phyloP scores from a whole-genome alignment of 169 alveolate species.

The Plasmodium falciparum region DNA sequence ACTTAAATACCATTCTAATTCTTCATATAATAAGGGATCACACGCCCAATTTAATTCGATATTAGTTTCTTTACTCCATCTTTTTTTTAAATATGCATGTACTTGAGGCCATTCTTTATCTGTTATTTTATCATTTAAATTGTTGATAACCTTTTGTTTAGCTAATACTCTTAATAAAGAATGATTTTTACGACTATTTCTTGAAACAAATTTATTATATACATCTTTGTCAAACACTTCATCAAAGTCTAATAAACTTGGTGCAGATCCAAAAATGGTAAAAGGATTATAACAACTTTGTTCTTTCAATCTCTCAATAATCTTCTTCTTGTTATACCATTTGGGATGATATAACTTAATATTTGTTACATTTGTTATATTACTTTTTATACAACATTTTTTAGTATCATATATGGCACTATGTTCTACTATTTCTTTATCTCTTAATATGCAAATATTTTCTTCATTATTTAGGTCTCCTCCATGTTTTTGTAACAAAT shows the following conservation, averaged over 20 bases:
- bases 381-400: conserved; percentile 61
- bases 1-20: conserved; percentile 79
- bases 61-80: conserved; percentile 79
- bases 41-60: conserved; percentile 82
- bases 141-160: conserved; percentile 55
- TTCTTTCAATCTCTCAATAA: conserved; percentile 78
- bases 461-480: conserved; percentile 79
- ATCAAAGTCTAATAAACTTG: conserved; percentile 82
- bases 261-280: conserved; percentile 89
- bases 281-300: conserved; percentile 89
- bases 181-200: conserved; percentile 77
- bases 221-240: conserved; percentile 85
- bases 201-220: conserved; percentile 78
- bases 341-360: conserved; percentile 80
- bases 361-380: conserved; percentile 78
- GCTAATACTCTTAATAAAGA: conserved; percentile 76
- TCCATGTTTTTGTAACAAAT: conserved; percentile 78
- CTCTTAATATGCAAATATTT: conserved; percentile 79
- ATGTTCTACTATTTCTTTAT: conserved; percentile 78
- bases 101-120: conserved; percentile 81
- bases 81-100: conserved; percentile 72
- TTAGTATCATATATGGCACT: conserved; percentile 75
- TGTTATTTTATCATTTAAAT: conserved; percentile 67
- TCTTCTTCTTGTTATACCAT: conserved; percentile 83
- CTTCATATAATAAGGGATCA: conserved; percentile 81